Evolutionary conservation across 2,329 filamentous ascomycete species (phyloP).

Genomic region (Claviceps sp.): DNA sequence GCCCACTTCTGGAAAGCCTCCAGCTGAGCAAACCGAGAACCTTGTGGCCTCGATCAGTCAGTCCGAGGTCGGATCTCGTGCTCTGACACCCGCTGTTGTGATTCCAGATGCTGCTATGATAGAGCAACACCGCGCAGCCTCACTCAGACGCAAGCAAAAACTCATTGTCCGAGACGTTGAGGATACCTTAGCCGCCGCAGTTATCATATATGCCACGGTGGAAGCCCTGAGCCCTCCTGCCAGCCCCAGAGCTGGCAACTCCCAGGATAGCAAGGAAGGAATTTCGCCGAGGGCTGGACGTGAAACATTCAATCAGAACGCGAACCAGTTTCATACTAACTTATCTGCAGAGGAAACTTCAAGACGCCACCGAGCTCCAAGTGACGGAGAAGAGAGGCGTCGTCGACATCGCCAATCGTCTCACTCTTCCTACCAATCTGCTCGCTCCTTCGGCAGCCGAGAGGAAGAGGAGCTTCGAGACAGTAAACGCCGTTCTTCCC

Average conservation of each 20-base stretch:
- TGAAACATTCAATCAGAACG: neutral
- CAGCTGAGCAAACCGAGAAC: neutral
- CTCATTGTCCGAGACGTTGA: slow-evolving; percentile 33
- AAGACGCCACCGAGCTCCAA: slow-evolving; percentile 23
- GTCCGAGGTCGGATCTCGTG: slow-evolving; percentile 11
- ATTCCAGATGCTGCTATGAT: slow-evolving; percentile 28
- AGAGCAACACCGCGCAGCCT: slow-evolving; percentile 27
- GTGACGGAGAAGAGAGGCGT: slow-evolving; percentile 27
- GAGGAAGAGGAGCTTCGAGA: slow-evolving; percentile 20
- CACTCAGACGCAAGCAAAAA: slow-evolving; percentile 31
- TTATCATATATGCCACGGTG: slow-evolving; percentile 39
- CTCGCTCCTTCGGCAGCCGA: slow-evolving; percentile 17
- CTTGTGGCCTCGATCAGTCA: neutral
- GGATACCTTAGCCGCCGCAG: slow-evolving; percentile 39
- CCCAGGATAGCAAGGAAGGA: slow-evolving; percentile 12
- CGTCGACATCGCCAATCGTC: slow-evolving; percentile 24
- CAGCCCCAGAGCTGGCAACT: slow-evolving; percentile 15
- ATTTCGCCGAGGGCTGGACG: slow-evolving; percentile 8
- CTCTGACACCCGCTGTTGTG: slow-evolving; percentile 33
- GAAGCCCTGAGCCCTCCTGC: slow-evolving; percentile 31
- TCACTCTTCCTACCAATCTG: slow-evolving; percentile 18
- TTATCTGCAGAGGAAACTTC: slow-evolving; percentile 38
- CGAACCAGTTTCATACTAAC: slow-evolving; percentile 37
- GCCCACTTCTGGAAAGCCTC: neutral
- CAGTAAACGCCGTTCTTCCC: slow-evolving; percentile 15